A percentile compares a stretch with the other conserved stretches of the same genome.
phyloP scores from a whole-genome alignment of 2,329 filamentous ascomycete species.

The Xylariaceae sp. region DNA sequence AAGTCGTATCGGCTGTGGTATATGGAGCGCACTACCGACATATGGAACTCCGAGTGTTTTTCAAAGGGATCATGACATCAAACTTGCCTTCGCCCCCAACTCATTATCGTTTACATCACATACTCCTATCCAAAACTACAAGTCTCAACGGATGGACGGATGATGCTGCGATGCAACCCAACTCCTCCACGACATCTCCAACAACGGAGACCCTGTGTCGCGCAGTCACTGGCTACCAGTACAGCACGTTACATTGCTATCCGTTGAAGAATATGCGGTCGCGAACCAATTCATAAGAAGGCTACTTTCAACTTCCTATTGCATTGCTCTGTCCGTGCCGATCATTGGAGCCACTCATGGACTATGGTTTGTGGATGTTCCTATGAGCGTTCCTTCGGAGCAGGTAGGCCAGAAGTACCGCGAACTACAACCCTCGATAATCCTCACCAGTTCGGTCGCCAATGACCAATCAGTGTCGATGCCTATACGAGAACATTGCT shows the following conservation, averaged over 20 bases:
- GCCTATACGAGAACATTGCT: constrained; percentile 1
- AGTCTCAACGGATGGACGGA: constrained; percentile 11
- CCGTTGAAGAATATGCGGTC: constrained; percentile 10
- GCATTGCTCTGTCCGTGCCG: constrained; percentile 2
- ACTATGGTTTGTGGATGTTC: constrained; percentile 4
- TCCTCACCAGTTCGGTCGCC: constrained; percentile 1
- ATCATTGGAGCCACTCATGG: constrained; percentile 11
- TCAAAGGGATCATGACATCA: neutral
- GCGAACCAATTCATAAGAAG: constrained; percentile 9
- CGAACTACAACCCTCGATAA: constrained; percentile 10
- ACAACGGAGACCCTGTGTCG: constrained; percentile 14
- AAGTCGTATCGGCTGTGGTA: no score
- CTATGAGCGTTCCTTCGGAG: neutral
- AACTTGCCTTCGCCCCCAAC: neutral
- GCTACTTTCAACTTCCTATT: constrained; percentile 8
- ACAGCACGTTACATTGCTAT: constrained; percentile 10
- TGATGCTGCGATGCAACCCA: constrained; percentile 17
- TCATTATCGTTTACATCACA: constrained; percentile 10
- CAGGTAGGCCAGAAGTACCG: neutral
- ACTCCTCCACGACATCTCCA: constrained; percentile 15
- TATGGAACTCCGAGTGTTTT: constrained; percentile 1
- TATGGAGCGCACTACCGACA: neutral
- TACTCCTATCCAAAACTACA: constrained; percentile 8
- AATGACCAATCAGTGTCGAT: constrained; percentile 17
- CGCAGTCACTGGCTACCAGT: constrained; percentile 15